A percentile compares a stretch with the other conserved stretches of the same genome.
Conservation (phyloP, 257 asterid species). For the Scutellaria baicalensis region DNA sequence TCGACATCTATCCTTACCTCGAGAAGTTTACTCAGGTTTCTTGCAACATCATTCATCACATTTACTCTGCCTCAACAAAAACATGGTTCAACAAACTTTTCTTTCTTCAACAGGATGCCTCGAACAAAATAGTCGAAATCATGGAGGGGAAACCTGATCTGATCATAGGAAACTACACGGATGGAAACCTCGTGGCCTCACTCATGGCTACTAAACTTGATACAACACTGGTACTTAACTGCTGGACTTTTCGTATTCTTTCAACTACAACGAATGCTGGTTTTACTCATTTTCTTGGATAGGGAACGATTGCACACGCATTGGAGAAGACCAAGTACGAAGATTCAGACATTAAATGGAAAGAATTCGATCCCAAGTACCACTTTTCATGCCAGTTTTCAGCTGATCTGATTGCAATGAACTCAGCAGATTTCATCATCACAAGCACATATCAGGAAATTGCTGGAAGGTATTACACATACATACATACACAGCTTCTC, state of each 20-base stretch:
- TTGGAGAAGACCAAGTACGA: conserved; percentile 92
- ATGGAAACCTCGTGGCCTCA: conserved; percentile 91
- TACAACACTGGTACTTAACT: conserved; percentile 56
- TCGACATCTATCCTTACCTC: conserved; percentile 82
- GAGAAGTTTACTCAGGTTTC: conserved; percentile 76
- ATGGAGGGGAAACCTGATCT: conserved; percentile 96
- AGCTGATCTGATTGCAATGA: conserved; percentile 91
- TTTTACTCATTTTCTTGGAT: neutral
- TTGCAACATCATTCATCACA: neutral
- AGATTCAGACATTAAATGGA: conserved; percentile 84
- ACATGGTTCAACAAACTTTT: neutral
- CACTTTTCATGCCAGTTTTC: conserved; percentile 92
- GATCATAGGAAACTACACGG: conserved; percentile 79
- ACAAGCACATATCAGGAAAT: conserved; percentile 94
- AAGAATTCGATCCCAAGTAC: conserved; percentile 68
- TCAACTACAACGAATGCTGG: neutral
- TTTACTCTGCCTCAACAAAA: neutral
- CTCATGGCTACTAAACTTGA: conserved; percentile 94
- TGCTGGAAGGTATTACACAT: conserved; percentile 64
- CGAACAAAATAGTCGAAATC: conserved; percentile 51
- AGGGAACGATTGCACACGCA: conserved; percentile 97
- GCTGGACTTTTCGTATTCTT: neutral
- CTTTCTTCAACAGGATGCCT: conserved; percentile 42
- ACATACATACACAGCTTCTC: neutral
- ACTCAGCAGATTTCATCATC: conserved; percentile 80